Evolutionary conservation across 2,329 filamentous ascomycete species (phyloP), one percentile per base, ranked within the genome.

Genomic region (Colletotrichum sp.): DNA sequence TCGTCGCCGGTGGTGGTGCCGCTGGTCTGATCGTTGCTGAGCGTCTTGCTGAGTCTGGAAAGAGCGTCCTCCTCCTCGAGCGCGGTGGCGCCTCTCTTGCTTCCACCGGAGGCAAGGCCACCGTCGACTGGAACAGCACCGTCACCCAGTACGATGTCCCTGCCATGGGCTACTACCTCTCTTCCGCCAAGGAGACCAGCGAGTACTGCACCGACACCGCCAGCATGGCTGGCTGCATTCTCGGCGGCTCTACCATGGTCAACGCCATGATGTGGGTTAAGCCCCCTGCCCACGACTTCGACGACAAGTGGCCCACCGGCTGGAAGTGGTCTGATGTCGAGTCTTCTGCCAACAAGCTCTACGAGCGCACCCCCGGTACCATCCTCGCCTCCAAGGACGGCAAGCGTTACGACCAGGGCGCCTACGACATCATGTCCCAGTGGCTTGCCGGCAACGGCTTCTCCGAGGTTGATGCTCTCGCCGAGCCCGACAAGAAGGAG

Each of bases 231-330:
- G 82, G 80, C n/a, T 84, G 82, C 68, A 77, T 83, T 16, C 80
- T 84, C 13, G 82, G 82, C 32, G 82, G 82, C 24, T 81, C 80
- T 4, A 82, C 80, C 9, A 78, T 77, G 15, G 77, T 83, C 72
- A 82, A 82, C 74, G 79, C 78, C 67, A 77, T 80, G 75, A 79
- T 82, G 76, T 82, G 78, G 64, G 78, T 81, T 24, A 78, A 78
- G 64, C 80, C 78, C 26, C 71, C 74, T 32, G 61, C 76, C 4
- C 74, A 75, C 18, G 74, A 75, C 74, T 78, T 78, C 15, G 74
- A 77, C 71, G 76, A 77, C 57, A 71, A 70, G 43, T 79, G 77
- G 78, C 78, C 78, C 3, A 13, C 66, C 8, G 75, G 72, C 12
- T 79, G 78, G 78, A 71, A 78, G 58, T 79, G 78, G 78, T 70